Conservation (phyloP, 306 rosid genomes). For the Prinsepia uniflora region DNA sequence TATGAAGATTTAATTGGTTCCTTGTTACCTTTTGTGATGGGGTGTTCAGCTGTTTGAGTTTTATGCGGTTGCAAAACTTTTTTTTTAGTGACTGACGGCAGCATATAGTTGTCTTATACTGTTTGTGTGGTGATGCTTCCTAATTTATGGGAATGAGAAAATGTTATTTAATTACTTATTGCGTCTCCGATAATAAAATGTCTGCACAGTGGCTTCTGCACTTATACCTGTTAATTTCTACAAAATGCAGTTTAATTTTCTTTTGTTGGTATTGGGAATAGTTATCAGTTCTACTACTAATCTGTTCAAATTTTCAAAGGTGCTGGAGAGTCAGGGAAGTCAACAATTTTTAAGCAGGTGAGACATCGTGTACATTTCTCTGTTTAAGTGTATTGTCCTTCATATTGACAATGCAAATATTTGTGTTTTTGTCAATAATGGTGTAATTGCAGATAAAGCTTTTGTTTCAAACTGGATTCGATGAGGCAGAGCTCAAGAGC, state of each 20-base stretch:
- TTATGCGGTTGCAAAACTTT: neutral
- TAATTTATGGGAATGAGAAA: neutral
- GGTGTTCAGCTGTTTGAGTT: constrained; percentile 9
- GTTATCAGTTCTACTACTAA: constrained; percentile 6
- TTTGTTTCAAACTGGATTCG: constrained; percentile 95
- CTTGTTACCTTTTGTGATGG: constrained; percentile 11
- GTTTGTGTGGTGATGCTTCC: constrained; percentile 3
- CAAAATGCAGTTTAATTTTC: neutral
- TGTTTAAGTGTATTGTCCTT: constrained; percentile 5
- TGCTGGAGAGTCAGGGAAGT: constrained; percentile 96
- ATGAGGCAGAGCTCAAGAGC: constrained; percentile 89
- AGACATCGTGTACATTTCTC: constrained; percentile 24
- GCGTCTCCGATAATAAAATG: neutral
- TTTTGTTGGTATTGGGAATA: neutral
- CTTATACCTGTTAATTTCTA: neutral
- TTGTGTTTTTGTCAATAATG: constrained; percentile 10
- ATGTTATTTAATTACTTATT: neutral
- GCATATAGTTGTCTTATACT: constrained; percentile 10
- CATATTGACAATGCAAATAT: constrained; percentile 17
- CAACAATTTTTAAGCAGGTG: constrained; percentile 96
- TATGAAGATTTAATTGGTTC: constrained; percentile 28
- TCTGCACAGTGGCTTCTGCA: neutral
- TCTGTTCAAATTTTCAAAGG: constrained; percentile 37
- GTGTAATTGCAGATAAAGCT: constrained; percentile 71
- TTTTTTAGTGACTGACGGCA: constrained; percentile 6